Evolutionary conservation across 2,329 filamentous ascomycete species (phyloP).

Genomic region (Fusarium scirpi): DNA sequence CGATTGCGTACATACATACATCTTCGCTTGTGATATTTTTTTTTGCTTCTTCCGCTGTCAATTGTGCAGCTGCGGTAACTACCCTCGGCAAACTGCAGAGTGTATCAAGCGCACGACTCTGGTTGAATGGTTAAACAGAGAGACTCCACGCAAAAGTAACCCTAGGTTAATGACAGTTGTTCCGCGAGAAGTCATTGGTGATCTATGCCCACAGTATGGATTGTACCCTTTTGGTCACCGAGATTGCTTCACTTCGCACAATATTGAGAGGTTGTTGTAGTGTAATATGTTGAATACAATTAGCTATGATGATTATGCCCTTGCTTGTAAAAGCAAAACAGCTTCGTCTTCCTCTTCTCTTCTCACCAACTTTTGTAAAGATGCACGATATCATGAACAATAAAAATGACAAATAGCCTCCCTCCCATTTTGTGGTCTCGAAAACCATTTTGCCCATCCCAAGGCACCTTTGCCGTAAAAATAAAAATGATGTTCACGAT

Average conservation of each 20-base stretch:
- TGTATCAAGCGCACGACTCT: background rate
- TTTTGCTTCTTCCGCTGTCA: slow-evolving; percentile 45
- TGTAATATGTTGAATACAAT: slow-evolving; percentile 33
- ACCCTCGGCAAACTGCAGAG: slow-evolving; percentile 1
- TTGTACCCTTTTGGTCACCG: background rate
- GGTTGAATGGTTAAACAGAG: background rate
- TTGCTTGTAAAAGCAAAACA: background rate
- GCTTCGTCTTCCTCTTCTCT: background rate
- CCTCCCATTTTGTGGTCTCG: slow-evolving; percentile 22
- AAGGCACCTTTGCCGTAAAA: slow-evolving; percentile 18
- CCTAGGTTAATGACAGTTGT: background rate
- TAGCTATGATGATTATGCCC: slow-evolving; percentile 20
- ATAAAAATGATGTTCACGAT: slow-evolving; percentile 19
- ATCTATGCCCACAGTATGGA: background rate
- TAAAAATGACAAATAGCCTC: slow-evolving; percentile 22
- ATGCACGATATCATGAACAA: slow-evolving; percentile 12
- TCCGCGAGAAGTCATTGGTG: background rate
- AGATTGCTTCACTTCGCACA: background rate
- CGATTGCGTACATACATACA: slow-evolving; percentile 17
- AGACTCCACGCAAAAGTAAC: background rate
- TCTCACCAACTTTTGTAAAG: slow-evolving; percentile 22
- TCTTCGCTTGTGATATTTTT: slow-evolving; percentile 28
- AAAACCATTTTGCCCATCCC: slow-evolving; percentile 30
- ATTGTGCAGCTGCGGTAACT: slow-evolving; percentile 20
- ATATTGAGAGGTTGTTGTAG: background rate